Base-by-base conservation (phyloP, 208 protist genomes). In the Lotmaria passim region DNA sequence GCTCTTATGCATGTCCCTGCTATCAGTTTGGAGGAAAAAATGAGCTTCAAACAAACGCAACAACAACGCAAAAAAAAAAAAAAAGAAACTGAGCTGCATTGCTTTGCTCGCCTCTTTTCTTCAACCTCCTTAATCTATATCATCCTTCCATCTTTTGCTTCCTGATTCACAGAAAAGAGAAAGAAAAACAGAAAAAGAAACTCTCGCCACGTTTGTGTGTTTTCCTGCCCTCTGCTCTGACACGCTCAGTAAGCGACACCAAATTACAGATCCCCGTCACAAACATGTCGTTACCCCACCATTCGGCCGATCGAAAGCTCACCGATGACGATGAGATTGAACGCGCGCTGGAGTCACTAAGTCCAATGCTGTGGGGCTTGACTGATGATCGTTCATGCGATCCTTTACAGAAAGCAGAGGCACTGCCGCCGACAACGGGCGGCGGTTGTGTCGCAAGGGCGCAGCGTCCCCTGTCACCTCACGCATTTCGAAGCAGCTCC, bases 341-440 rank as follows among this genome's bases (percentile, higher is more conserved):
- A 12, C n/a, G 14, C 24, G 56, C 24, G 10, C 17, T 44, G 56
- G 23, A 17, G 8, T 11, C 24, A 15, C 38, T 61, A 11, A 23
- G 48, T 14, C 38, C 56, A 10, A 6, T 26, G 2, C 30, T 12
- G 38, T 61, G 56, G 56, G 56, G 56, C 56, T 44, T 61, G 11
- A 44, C 44, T 33, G 7, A 3, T 3, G 4, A 7, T 5, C 14
- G 21, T 24, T 11, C 34, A 7, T n/a, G 38, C 4, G 5, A 33
- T 34, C 23, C 3, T 31, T 14, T n/a, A 30, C 56, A 21, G 14
- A 33, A 61, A 43, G 33, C 21, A 8, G 12, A 6, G 12, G 3
- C 12, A 26, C 28, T 28, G 23, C 23, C 24, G 5, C 50, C 2
- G 28, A 7, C 24, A 28, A 44, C 5, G 2, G 17, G 15, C 7